Conservation (phyloP, 257 asterid species). For the Solanum bukasovii region DNA sequence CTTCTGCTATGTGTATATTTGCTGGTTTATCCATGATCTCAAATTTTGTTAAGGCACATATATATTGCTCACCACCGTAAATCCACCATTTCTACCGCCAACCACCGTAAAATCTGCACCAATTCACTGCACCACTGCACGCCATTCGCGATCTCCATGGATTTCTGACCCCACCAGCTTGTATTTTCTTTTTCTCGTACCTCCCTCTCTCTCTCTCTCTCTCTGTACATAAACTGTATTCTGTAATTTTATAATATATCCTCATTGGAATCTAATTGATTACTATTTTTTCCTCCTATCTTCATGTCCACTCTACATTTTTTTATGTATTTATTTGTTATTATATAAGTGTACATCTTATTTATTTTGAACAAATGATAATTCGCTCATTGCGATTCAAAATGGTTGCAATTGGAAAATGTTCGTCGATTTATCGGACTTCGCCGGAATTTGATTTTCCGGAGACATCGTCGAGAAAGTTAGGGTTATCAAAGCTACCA, state of each 20-base stretch:
- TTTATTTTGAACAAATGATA: not conserved
- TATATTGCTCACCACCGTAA: not conserved
- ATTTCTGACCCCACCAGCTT: not conserved
- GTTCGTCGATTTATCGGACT: conserved; percentile 15
- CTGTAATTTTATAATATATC: not conserved
- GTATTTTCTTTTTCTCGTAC: not conserved
- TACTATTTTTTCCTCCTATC: not conserved
- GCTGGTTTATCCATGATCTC: not conserved
- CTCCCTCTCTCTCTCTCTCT: too few relatives aligned
- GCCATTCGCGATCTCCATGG: not conserved
- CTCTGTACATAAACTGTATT: not conserved
- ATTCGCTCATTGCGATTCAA: not conserved
- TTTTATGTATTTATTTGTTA: not conserved
- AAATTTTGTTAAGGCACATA: not conserved
- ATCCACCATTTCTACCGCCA: not conserved
- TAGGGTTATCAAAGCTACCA: conserved; percentile 22
- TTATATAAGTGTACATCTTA: not conserved
- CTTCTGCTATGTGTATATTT: too few relatives aligned
- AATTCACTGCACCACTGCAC: not conserved
- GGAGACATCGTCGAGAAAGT: conserved; percentile 11
- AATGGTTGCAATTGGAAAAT: conserved; percentile 19
- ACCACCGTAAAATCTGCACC: not conserved
- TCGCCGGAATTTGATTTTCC: conserved; percentile 9
- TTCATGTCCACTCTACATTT: not conserved
- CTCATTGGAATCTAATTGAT: not conserved